phyloP scores from a whole-genome alignment of 441 rosid genomes.

The Gossypium gossypioides region DNA sequence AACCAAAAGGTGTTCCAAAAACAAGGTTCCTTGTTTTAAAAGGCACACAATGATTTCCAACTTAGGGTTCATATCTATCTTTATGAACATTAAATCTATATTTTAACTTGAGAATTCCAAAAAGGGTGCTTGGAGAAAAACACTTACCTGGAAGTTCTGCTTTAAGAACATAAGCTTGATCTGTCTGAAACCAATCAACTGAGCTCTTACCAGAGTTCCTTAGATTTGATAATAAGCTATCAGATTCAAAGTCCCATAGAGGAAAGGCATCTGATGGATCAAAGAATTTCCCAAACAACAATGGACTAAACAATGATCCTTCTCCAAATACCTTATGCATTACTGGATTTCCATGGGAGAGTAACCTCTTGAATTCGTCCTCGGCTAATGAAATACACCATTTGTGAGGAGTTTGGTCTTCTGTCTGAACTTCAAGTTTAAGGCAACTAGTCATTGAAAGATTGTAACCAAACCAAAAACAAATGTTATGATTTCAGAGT shows the following conservation, averaged over 20 bases:
- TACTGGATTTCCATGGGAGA: conserved; percentile 31
- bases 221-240: conserved; percentile 41
- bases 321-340: conserved; percentile 61
- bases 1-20: not conserved
- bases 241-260: conserved; percentile 80
- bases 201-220: conserved; percentile 46
- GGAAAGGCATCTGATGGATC: conserved; percentile 97
- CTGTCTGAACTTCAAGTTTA: conserved; percentile 44
- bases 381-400: conserved; percentile 63
- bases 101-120: not conserved
- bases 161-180: conserved; percentile 58
- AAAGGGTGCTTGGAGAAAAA: not conserved
- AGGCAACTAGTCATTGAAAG: conserved; percentile 34
- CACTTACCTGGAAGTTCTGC: conserved; percentile 61
- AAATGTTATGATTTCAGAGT: not conserved
- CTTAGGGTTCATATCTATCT: not conserved
- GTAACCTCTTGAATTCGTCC: conserved; percentile 44
- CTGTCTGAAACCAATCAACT: conserved; percentile 73
- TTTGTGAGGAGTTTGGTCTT: conserved; percentile 54
- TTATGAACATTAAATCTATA: not conserved
- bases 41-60: not conserved
- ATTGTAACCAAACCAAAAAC: not conserved
- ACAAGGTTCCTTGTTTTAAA: conserved; percentile 5
- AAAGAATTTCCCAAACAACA: conserved; percentile 73
- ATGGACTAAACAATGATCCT: conserved; percentile 73